These are phyloP conservation scores for Taphrina pruni DNA, from an alignment of 1,139 yeast genomes.

Conservation along the genomic window DNA sequence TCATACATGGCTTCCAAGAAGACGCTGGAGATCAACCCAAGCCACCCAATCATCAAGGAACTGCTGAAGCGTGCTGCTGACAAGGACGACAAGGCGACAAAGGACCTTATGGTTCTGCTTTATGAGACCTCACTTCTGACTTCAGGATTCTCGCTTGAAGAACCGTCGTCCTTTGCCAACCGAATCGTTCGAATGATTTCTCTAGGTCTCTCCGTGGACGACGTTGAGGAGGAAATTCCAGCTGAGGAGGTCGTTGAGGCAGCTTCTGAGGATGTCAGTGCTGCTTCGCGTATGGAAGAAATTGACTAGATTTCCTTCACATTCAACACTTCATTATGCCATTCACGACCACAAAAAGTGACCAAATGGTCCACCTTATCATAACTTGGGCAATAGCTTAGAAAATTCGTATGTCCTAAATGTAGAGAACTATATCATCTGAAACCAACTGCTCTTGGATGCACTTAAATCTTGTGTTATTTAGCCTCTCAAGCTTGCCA, in stretches of 20 bases:
- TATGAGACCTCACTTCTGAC: conserved; percentile 98
- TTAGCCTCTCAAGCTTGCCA: too few relatives aligned
- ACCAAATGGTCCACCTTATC: background rate
- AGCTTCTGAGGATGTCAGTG: conserved; percentile 51
- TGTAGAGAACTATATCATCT: background rate
- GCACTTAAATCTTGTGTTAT: too few relatives aligned
- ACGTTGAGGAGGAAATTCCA: conserved; percentile 69
- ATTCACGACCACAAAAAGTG: conserved; percentile 9
- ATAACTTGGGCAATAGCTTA: conserved; percentile 1
- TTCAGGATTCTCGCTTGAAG: conserved; percentile 98
- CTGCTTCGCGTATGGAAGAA: conserved; percentile 95
- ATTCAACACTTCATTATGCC: background rate
- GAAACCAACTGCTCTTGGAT: too few relatives aligned
- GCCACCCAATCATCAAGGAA: conserved; percentile 91
- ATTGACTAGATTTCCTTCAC: conserved; percentile 70
- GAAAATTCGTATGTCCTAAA: background rate
- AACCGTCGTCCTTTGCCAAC: conserved; percentile 95
- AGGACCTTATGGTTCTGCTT: conserved; percentile 93
- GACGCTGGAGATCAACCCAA: conserved; percentile 98
- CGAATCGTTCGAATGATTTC: conserved; percentile 98
- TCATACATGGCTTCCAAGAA: conserved; percentile 99
- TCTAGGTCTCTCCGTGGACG: conserved; percentile 97
- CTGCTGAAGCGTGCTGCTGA: conserved; percentile 95
- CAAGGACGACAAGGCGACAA: conserved; percentile 96
- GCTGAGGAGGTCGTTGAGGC: conserved; percentile 55